These are phyloP conservation scores for Rutstroemia sp. DNA, from an alignment of 2,329 filamentous ascomycete species.

Conservation along the genomic window DNA sequence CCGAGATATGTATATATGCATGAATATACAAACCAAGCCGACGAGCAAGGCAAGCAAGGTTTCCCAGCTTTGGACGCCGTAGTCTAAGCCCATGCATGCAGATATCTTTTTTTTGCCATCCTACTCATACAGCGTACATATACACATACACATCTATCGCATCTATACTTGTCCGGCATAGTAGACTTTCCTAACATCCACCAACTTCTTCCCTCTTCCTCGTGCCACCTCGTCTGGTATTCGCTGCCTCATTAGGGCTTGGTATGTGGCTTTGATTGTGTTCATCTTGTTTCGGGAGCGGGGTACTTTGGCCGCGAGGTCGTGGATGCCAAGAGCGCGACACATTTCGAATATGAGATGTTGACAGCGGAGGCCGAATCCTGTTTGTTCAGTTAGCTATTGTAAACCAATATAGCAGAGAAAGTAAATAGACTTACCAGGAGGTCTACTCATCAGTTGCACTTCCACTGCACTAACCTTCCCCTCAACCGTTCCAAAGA, in stretches of 20 bases:
- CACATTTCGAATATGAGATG: slow-evolving; percentile 93
- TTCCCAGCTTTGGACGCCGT: neutral
- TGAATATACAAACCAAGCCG: neutral
- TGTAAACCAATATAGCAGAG: neutral
- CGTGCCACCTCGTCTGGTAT: slow-evolving; percentile 86
- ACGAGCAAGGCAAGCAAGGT: neutral
- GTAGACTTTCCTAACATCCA: slow-evolving; percentile 95
- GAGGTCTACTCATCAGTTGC: slow-evolving; percentile 72
- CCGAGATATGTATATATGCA: neutral
- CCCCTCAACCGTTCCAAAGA: slow-evolving; percentile 73
- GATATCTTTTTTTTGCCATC: neutral
- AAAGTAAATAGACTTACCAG: slow-evolving; percentile 53
- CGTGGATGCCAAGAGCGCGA: slow-evolving; percentile 75
- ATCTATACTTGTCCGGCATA: slow-evolving; percentile 58
- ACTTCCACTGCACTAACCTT: slow-evolving; percentile 89
- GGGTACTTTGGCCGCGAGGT: slow-evolving; percentile 75
- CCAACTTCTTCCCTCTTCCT: slow-evolving; percentile 86
- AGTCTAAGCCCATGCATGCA: slow-evolving; percentile 15
- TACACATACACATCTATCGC: slow-evolving; percentile 16
- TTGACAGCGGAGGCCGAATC: slow-evolving; percentile 89
- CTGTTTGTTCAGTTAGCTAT: slow-evolving; percentile 38
- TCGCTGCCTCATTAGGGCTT: slow-evolving; percentile 75
- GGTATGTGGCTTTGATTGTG: slow-evolving; percentile 82
- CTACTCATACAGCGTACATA: neutral
- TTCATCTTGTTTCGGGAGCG: slow-evolving; percentile 96